phyloP scores from a whole-genome alignment of 257 asterid genomes.

The Capsicum pubescens region DNA sequence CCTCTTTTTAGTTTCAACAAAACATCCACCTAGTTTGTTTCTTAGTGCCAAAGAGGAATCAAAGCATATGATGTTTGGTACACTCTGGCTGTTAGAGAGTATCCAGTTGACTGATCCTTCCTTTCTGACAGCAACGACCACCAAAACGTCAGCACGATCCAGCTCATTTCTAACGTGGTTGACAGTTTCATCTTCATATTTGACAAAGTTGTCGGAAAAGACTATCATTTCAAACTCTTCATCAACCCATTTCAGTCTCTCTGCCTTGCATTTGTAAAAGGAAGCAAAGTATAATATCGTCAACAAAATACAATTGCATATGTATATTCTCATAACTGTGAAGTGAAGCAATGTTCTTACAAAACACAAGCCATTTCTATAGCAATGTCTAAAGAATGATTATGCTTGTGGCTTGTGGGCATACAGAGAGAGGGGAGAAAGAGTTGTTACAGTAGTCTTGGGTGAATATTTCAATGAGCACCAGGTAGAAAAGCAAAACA shows the following conservation, averaged over 20 bases:
- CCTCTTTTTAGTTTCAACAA: constrained; percentile 42
- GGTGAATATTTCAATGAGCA: neutral
- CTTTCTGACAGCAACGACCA: constrained; percentile 63
- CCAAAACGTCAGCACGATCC: constrained; percentile 57
- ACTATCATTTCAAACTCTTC: constrained; percentile 80
- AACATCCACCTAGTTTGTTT: constrained; percentile 72
- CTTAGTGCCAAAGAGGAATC: constrained; percentile 66
- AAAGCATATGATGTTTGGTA: constrained; percentile 67
- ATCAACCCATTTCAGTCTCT: constrained; percentile 84
- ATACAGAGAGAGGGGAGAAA: neutral
- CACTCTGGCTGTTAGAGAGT: constrained; percentile 42
- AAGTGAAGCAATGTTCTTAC: neutral
- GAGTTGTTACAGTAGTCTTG: neutral
- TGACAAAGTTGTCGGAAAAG: constrained; percentile 50
- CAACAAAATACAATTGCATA: neutral
- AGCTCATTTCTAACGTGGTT: constrained; percentile 44
- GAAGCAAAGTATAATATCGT: neutral
- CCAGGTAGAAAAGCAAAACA: neutral
- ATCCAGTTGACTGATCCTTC: constrained; percentile 71
- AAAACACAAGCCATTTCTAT: neutral
- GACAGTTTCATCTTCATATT: constrained; percentile 36
- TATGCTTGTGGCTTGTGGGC: neutral
- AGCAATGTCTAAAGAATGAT: neutral
- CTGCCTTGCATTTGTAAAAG: constrained; percentile 52
- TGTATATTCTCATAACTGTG: constrained; percentile 2